Conservation (phyloP, 805 yeast species). For the Candida maesae region DNA sequence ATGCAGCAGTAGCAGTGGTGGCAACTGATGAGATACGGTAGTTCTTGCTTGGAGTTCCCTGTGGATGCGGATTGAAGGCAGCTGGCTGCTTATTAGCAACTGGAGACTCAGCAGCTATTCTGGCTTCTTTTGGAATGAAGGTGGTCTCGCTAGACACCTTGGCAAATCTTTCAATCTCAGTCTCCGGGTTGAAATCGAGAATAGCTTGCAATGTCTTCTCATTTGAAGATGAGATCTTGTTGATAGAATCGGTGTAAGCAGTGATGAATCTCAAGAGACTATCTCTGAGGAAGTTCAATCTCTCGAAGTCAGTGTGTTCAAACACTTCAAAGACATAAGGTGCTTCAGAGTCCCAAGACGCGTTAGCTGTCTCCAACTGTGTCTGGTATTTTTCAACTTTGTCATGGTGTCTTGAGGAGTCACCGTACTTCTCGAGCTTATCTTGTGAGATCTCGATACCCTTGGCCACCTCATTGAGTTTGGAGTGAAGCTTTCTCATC, state of each 20-base stretch:
- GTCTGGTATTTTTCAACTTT: slow-evolving; percentile 33
- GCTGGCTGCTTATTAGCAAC: slow-evolving; percentile 5
- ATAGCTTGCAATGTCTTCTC: slow-evolving; percentile 66
- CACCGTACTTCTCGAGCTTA: slow-evolving; percentile 35
- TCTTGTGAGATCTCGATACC: slow-evolving; percentile 38
- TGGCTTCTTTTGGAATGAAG: slow-evolving; percentile 25
- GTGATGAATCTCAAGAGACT: slow-evolving; percentile 64
- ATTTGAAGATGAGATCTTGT: slow-evolving; percentile 41
- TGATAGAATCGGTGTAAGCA: slow-evolving; percentile 50
- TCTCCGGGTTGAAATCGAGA: slow-evolving; percentile 57
- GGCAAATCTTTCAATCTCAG: slow-evolving; percentile 57
- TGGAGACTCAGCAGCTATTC: slow-evolving; percentile 29
- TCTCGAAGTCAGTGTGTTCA: slow-evolving; percentile 64
- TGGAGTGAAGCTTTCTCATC: slow-evolving; percentile 43
- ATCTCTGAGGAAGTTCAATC: slow-evolving; percentile 60
- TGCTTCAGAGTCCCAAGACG: slow-evolving; percentile 73
- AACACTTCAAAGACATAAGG: slow-evolving; percentile 73
- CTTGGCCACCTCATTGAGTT: slow-evolving; percentile 41
- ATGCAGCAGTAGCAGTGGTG: slow-evolving; percentile 18
- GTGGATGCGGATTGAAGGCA: background rate
- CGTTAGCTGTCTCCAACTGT: slow-evolving; percentile 42
- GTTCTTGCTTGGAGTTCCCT: slow-evolving; percentile 4
- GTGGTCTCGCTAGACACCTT: slow-evolving; percentile 31
- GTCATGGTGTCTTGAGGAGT: slow-evolving; percentile 21
- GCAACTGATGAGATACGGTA: slow-evolving; percentile 21